Percentiles rank a stretch among this genome's conserved stretches.
Conservation (phyloP, 1,139 yeast genomes). For the Candida anutae region DNA sequence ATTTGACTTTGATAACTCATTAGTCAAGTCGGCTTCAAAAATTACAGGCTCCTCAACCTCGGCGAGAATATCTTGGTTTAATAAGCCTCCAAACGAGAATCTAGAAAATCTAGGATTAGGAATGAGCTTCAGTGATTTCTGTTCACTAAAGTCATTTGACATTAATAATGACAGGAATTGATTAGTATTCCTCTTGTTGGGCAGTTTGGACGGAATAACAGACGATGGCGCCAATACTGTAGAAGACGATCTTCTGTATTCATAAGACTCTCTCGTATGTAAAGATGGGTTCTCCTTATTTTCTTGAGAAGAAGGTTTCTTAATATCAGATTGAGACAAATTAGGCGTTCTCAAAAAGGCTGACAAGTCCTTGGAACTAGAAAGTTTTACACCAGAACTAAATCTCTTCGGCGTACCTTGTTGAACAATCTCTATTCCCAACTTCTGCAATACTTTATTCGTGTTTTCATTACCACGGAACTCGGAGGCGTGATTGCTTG, state of each 20-base stretch:
- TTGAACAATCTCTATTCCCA: conserved; percentile 34
- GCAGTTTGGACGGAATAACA: background rate
- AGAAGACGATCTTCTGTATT: conserved; percentile 1
- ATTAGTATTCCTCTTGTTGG: background rate
- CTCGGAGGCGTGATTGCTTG: background rate
- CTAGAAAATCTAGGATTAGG: conserved; percentile 42
- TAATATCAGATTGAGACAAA: too few species aligned
- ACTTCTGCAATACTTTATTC: conserved; percentile 29
- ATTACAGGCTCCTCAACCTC: too few species aligned
- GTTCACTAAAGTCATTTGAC: background rate
- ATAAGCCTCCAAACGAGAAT: conserved; percentile 35
- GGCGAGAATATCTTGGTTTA: conserved; percentile 9
- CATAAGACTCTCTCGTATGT: conserved; percentile 11
- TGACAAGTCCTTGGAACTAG: conserved; percentile 39
- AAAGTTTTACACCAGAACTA: conserved; percentile 28
- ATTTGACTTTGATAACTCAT: conserved; percentile 15
- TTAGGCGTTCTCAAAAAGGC: conserved; percentile 14
- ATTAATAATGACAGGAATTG: background rate
- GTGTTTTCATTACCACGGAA: conserved; percentile 15
- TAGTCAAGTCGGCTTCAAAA: conserved; percentile 22
- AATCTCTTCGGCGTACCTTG: conserved; percentile 18
- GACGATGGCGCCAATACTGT: background rate
- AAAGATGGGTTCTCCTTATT: conserved; percentile 15
- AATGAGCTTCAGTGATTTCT: conserved; percentile 14
- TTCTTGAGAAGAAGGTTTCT: conserved; percentile 1